Evolutionary conservation across 2,329 filamentous ascomycete species (phyloP), one percentile per base, ranked within the genome.

Genomic region (Botrytis byssoidea): DNA sequence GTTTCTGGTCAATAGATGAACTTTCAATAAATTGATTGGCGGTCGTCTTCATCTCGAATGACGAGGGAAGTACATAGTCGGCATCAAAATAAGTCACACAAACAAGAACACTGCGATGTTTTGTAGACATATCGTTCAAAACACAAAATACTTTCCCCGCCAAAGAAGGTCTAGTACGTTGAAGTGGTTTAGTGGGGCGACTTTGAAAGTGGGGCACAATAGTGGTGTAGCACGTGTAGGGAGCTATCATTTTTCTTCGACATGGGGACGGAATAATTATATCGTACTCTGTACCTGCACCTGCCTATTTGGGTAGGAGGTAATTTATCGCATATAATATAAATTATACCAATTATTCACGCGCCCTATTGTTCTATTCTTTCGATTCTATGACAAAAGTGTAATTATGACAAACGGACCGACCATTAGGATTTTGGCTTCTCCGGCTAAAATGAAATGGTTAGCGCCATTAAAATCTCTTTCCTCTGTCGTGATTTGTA

Each of bases 391-490:
- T 37, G 22, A 44, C 10, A 35, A 25, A 18, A 25, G 40, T 32
- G 20, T 25, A 3, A 20, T 46, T 14, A 67, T 67, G 65, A 51
- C 22, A 67, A 67, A 67, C 44, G 64, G 64, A 67, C 44, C 44
- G 44, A 67, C 44, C 16, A 37, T 67, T 18, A 29, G 25, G 9
- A 18, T 35, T 22, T 35, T 35, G 42, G 46, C 16, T 67, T 67
- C 16, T 48, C 48, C 65, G 35, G 65, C 65, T 55, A 68, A 68
- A 66, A 40, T 29, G 14, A 18, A 68, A 67, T 37, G 32, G 32
- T 29, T 69, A 57, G 51, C 51, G 35, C 37, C 29, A n/a, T 32
- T 42, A 48, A 69, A 69, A 69, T 69, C 66, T 68, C 66, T 69
- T 32, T n/a, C 48, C 51, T 12, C 51, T 59, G 48, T 55, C 35